Percentiles rank a stretch among this genome's conserved stretches.
phyloP scores from a whole-genome alignment of 2,329 filamentous ascomycete species.

The Fusarium xyrophilum region DNA sequence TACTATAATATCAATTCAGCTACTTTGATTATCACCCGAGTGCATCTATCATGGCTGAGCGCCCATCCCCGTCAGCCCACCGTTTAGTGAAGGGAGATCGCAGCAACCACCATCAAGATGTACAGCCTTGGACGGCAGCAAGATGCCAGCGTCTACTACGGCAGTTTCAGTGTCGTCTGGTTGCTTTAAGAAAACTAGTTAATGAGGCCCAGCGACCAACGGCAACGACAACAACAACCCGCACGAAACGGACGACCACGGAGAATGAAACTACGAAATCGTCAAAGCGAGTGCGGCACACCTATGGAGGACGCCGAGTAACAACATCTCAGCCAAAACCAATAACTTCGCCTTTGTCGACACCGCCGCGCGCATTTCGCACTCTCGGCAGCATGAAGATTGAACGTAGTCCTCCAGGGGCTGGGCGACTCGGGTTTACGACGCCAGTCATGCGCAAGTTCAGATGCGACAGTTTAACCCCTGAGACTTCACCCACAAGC shows the following conservation, averaged over 20 bases:
- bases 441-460: slow-evolving; percentile 43
- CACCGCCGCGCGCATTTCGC: slow-evolving; percentile 41
- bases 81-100: not conserved
- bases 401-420: slow-evolving; percentile 35
- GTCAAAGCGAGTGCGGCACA: slow-evolving; percentile 43
- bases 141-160: slow-evolving; percentile 56
- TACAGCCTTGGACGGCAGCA: slow-evolving; percentile 55
- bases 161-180: slow-evolving; percentile 54
- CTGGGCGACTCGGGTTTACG: slow-evolving; percentile 40
- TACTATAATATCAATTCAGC: not conserved
- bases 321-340: slow-evolving; percentile 5
- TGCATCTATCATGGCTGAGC: slow-evolving; percentile 13
- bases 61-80: slow-evolving; percentile 28
- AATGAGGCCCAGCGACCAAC: slow-evolving; percentile 28
- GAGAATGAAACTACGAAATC: slow-evolving; percentile 4
- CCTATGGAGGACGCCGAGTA: slow-evolving; percentile 40
- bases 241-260: slow-evolving; percentile 34
- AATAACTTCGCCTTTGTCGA: slow-evolving; percentile 4
- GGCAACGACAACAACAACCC: not conserved
- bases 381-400: slow-evolving; percentile 44
- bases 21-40: not conserved
- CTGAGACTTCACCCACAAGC: not conserved
- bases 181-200: slow-evolving; percentile 49
- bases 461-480: slow-evolving; percentile 26
- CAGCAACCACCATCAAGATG: slow-evolving; percentile 16